Percentiles rank a stretch among this genome's conserved stretches.
These are phyloP conservation scores for Aspergillus sp. DNA, from an alignment of 2,329 filamentous ascomycete species.

Conservation along the genomic window DNA sequence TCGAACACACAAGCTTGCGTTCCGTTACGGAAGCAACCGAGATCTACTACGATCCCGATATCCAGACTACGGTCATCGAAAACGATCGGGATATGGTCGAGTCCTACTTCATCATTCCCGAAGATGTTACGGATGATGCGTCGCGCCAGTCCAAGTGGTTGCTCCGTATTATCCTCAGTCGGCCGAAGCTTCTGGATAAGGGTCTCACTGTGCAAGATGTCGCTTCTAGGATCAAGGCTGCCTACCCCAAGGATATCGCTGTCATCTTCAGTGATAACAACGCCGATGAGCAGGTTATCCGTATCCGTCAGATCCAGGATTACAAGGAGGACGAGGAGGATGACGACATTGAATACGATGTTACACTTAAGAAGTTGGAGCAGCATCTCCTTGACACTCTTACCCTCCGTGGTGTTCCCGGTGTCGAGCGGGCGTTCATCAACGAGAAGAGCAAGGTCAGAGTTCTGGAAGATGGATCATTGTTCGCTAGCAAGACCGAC, in stretches of 20 bases:
- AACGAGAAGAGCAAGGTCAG: constrained; percentile 74
- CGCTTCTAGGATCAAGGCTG: constrained; percentile 82
- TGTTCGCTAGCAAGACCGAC: constrained; percentile 74
- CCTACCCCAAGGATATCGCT: constrained; percentile 80
- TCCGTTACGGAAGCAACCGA: constrained; percentile 90
- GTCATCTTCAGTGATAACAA: constrained; percentile 99
- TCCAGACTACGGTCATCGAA: constrained; percentile 80
- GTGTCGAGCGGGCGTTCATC: constrained; percentile 90
- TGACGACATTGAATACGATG: constrained; percentile 77
- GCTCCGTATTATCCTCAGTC: constrained; percentile 87
- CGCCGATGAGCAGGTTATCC: constrained; percentile 90
- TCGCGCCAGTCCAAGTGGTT: constrained; percentile 86
- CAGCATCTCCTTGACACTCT: constrained; percentile 88
- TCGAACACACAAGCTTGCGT: constrained; percentile 92
- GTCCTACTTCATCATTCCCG: constrained; percentile 92
- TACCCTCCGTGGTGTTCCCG: constrained; percentile 84
- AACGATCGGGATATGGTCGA: constrained; percentile 93
- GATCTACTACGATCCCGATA: constrained; percentile 95
- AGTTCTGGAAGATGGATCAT: constrained; percentile 68
- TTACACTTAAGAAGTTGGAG: constrained; percentile 89
- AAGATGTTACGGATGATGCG: constrained; percentile 68
- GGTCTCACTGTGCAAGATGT: constrained; percentile 89
- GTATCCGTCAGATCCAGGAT: constrained; percentile 76
- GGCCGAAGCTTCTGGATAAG: constrained; percentile 90
- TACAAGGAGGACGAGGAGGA: constrained; percentile 75